Evolutionary conservation across 2,329 filamentous ascomycete genomes (phyloP).

Genomic region (Parastagonospora nodorum): DNA sequence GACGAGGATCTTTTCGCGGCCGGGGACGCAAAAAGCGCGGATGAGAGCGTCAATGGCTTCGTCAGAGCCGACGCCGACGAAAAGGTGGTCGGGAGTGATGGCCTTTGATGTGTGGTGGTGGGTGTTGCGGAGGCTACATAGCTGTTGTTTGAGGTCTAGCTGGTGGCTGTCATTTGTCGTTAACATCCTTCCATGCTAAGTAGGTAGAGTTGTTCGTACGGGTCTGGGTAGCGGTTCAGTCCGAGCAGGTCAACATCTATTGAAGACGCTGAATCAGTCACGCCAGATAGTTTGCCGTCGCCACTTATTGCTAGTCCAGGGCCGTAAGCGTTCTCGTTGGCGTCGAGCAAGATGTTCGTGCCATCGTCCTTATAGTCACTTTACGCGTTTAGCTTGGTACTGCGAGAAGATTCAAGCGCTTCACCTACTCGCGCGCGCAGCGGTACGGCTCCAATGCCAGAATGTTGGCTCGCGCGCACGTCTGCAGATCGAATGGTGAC

Average conservation of each 20-base stretch:
- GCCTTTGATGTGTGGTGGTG: constrained; percentile 75
- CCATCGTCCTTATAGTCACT: constrained; percentile 99
- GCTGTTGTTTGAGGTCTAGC: constrained; percentile 77
- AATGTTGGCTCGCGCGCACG: constrained; percentile 59
- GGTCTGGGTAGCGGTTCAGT: constrained; percentile 94
- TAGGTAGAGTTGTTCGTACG: constrained; percentile 50
- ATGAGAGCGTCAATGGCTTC: constrained; percentile 95
- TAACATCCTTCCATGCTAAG: constrained; percentile 1
- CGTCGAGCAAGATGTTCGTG: constrained; percentile 92
- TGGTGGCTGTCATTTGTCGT: constrained; percentile 66
- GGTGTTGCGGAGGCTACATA: constrained; percentile 87
- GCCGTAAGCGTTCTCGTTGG: constrained; percentile 96
- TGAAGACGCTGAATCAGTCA: constrained; percentile 46
- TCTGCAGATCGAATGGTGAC: constrained; percentile 54
- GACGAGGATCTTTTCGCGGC: constrained; percentile 85
- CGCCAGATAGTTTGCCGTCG: constrained; percentile 55
- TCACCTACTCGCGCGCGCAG: constrained; percentile 59
- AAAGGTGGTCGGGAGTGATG: constrained; percentile 81
- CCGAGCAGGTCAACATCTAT: constrained; percentile 76
- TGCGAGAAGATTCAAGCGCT: constrained; percentile 12
- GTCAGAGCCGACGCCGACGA: constrained; percentile 94
- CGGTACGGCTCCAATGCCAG: constrained; percentile 59
- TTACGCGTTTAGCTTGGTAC: constrained; percentile 16
- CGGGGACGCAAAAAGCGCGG: constrained; percentile 89
- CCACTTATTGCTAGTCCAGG: constrained; percentile 68